These are phyloP conservation scores for Pseudozyma pruni DNA, from an alignment of 1,284 basidiomycete genomes.

Conservation along the genomic window DNA sequence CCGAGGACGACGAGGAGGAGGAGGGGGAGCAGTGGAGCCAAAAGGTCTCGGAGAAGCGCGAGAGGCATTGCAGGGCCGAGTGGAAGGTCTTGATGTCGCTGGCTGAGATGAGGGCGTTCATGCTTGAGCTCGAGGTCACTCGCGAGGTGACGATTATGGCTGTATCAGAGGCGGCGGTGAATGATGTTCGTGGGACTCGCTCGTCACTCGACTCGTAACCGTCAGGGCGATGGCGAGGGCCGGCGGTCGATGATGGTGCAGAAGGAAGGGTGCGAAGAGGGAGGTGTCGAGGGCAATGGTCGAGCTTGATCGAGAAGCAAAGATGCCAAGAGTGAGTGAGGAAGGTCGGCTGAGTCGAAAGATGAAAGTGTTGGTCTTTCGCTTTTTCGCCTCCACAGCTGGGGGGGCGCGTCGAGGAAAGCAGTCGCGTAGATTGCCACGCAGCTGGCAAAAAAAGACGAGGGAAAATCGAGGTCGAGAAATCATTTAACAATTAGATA, in stretches of 20 bases:
- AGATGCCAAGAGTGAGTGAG: no score
- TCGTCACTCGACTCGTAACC: no score
- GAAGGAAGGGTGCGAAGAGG: no score
- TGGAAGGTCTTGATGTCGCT: constrained; percentile 48
- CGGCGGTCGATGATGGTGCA: not conserved
- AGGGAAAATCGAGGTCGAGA: not conserved
- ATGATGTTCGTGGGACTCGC: no score
- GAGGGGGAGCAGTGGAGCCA: constrained; percentile 29
- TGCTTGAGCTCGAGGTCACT: not conserved
- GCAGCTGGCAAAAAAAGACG: no score
- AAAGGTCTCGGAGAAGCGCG: constrained; percentile 44
- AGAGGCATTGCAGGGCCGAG: constrained; percentile 34
- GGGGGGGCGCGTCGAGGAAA: constrained; percentile 3
- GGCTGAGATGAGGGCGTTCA: constrained; percentile 48
- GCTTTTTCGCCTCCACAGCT: not conserved
- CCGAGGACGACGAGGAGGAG: not conserved
- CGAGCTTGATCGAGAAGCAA: no score
- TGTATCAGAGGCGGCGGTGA: no score
- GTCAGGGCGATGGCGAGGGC: not conserved
- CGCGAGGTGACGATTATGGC: not conserved
- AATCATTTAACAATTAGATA: no score
- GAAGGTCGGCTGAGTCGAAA: constrained; percentile 22
- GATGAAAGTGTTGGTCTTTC: constrained; percentile 32
- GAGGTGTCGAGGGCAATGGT: no score
- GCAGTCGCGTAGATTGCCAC: constrained; percentile 2